phyloP scores from a whole-genome alignment of 768 basidiomycete genomes.

The Bullera alba region DNA sequence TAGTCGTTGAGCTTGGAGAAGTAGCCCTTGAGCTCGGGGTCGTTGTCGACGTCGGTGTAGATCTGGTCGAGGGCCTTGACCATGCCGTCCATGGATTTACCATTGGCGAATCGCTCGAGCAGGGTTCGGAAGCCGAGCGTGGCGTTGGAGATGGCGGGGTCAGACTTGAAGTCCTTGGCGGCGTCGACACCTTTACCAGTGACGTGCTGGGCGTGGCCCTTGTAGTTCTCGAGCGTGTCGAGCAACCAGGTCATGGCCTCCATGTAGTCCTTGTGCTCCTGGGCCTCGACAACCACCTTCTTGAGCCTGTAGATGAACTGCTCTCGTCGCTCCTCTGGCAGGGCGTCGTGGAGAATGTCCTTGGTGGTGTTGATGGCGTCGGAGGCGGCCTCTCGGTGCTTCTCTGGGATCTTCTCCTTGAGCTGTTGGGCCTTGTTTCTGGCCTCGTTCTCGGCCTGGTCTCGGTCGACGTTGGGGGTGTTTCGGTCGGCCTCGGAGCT shows the following conservation, averaged over 20 bases:
- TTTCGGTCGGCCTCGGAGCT: constrained; percentile 22
- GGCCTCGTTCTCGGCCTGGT: constrained; percentile 32
- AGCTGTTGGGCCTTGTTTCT: constrained; percentile 46
- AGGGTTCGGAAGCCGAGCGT: constrained; percentile 65
- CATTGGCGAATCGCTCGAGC: constrained; percentile 85
- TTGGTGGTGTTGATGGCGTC: constrained; percentile 58
- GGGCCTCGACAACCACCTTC: constrained; percentile 83
- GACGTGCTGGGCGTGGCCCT: constrained; percentile 51
- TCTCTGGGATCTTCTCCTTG: constrained; percentile 59
- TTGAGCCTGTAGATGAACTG: constrained; percentile 89
- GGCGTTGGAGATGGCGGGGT: constrained; percentile 55
- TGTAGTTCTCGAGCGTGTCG: constrained; percentile 48
- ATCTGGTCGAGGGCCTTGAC: constrained; percentile 65
- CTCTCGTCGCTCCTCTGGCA: constrained; percentile 82
- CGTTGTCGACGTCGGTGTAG: constrained; percentile 65
- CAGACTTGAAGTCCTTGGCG: constrained; percentile 47
- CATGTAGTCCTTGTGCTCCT: constrained; percentile 85
- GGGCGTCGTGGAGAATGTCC: constrained; percentile 70
- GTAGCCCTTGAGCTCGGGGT: constrained; percentile 69
- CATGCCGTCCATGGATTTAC: constrained; percentile 59
- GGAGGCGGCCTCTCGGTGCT: constrained; percentile 56
- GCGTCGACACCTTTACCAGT: constrained; percentile 45
- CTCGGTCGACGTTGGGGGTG: constrained; percentile 22
- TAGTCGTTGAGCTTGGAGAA: constrained; percentile 60
- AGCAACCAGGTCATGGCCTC: constrained; percentile 52